These are phyloP conservation scores for Aureobasidium lini DNA, from an alignment of 2,329 filamentous ascomycete genomes.

Conservation along the genomic window DNA sequence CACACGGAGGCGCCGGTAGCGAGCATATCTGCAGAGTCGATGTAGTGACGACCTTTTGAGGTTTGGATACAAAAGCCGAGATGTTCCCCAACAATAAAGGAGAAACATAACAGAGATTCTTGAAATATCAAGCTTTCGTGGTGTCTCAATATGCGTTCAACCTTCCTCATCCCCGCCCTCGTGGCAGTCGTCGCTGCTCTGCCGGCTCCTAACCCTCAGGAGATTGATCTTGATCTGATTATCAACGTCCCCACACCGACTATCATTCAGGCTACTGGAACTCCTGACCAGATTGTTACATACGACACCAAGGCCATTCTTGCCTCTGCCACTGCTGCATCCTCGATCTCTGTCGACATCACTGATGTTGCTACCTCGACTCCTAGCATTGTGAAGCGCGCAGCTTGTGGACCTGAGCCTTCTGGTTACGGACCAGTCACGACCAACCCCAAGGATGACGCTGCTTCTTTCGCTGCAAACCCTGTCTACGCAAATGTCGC, in stretches of 20 bases:
- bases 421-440: background rate
- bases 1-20: background rate
- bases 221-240: conserved; percentile 7
- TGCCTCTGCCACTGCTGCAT: conserved; percentile 17
- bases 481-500: conserved; percentile 18
- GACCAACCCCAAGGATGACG: conserved; percentile 23
- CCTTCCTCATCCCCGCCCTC: background rate
- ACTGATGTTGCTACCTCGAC: conserved; percentile 11
- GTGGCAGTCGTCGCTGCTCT: background rate
- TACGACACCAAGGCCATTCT: conserved; percentile 17
- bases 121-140: background rate
- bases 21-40: background rate
- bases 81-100: background rate
- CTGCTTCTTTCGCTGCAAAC: conserved; percentile 22
- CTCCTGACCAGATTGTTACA: conserved; percentile 17
- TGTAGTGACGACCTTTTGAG: background rate
- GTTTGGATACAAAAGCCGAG: conserved; percentile 3
- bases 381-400: background rate
- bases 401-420: background rate
- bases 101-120: conserved; percentile 4
- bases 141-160: background rate
- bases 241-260: conserved; percentile 12
- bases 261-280: conserved; percentile 12
- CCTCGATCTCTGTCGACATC: conserved; percentile 15
- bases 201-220: conserved; percentile 2